Conservation (phyloP, 441 rosid species). For the Oxalis stricta region DNA sequence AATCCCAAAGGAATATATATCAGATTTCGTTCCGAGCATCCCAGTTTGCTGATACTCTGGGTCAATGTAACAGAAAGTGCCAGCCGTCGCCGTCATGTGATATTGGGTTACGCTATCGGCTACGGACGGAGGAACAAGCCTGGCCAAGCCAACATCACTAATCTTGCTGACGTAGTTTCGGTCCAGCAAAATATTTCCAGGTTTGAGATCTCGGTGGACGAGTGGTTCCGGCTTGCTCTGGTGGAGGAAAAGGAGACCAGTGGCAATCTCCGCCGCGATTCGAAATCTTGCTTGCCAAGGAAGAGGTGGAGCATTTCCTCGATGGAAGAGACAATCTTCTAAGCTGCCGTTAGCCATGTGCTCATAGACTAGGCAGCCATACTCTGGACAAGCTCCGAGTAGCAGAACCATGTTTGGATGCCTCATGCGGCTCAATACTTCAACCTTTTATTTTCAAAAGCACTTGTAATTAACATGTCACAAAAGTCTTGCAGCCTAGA, state of each 20-base stretch:
- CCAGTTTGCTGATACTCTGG: slow-evolving; percentile 91
- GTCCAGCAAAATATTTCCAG: slow-evolving; percentile 76
- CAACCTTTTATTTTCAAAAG: too few species aligned
- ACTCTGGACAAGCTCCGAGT: slow-evolving; percentile 74
- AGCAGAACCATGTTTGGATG: slow-evolving; percentile 95
- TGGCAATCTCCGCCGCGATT: slow-evolving; percentile 73
- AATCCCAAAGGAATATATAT: slow-evolving; percentile 66
- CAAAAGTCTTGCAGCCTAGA: too few species aligned
- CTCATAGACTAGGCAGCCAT: slow-evolving; percentile 76
- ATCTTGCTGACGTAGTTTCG: slow-evolving; percentile 79
- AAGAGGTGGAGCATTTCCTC: slow-evolving; percentile 38
- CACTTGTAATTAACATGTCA: too few species aligned
- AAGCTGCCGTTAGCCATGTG: slow-evolving; percentile 84
- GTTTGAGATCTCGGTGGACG: slow-evolving; percentile 83
- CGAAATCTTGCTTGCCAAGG: slow-evolving; percentile 63
- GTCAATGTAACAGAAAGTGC: slow-evolving; percentile 84
- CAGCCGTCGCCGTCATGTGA: slow-evolving; percentile 77
- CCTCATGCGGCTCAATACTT: slow-evolving; percentile 62
- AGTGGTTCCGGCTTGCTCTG: slow-evolving; percentile 85
- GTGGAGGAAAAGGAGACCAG: slow-evolving; percentile 81
- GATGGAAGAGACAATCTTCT: slow-evolving; percentile 53
- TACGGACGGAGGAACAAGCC: slow-evolving; percentile 75
- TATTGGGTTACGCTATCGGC: slow-evolving; percentile 57
- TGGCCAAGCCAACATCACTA: slow-evolving; percentile 74
- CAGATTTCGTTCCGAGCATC: slow-evolving; percentile 73